A percentile compares a stretch with the other conserved stretches of the same genome.
Conservation (phyloP, 768 basidiomycete species). For the Phlegmacium glaucopus region DNA sequence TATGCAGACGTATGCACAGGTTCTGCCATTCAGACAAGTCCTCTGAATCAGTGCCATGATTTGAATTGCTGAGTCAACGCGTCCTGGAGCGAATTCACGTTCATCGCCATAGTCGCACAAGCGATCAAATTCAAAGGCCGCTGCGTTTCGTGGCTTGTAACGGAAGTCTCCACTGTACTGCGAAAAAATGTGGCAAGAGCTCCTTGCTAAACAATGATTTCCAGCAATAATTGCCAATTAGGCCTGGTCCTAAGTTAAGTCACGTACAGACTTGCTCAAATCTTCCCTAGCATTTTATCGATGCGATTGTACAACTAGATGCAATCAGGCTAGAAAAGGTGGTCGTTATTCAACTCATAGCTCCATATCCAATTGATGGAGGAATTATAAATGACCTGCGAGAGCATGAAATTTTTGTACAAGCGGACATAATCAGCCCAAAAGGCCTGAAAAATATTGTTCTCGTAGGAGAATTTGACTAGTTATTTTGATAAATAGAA, state of each 20-base stretch:
- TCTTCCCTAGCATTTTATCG: conserved; percentile 44
- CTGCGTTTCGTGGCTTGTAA: background rate
- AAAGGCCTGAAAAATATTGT: conserved; percentile 28
- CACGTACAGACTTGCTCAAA: background rate
- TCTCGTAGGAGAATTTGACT: conserved; percentile 26
- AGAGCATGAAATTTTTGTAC: conserved; percentile 40
- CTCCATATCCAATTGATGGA: conserved; percentile 50
- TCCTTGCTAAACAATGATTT: background rate
- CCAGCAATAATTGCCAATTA: conserved; percentile 18
- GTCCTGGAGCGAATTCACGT: background rate
- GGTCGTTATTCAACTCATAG: conserved; percentile 61
- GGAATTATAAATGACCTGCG: conserved; percentile 31
- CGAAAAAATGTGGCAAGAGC: background rate
- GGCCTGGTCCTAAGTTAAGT: too few relatives aligned
- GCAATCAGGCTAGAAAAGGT: conserved; percentile 51
- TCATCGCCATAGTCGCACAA: background rate
- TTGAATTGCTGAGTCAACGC: background rate
- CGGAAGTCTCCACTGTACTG: background rate
- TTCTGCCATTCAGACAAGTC: background rate
- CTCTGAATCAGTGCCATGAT: background rate
- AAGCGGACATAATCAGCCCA: conserved; percentile 32
- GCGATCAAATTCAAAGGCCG: background rate
- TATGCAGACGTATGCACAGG: background rate
- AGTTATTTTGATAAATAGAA: too few relatives aligned
- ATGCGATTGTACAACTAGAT: conserved; percentile 59